These are phyloP conservation scores for Fusarium scirpi DNA, from an alignment of 2,329 filamentous ascomycete genomes.

Conservation along the genomic window DNA sequence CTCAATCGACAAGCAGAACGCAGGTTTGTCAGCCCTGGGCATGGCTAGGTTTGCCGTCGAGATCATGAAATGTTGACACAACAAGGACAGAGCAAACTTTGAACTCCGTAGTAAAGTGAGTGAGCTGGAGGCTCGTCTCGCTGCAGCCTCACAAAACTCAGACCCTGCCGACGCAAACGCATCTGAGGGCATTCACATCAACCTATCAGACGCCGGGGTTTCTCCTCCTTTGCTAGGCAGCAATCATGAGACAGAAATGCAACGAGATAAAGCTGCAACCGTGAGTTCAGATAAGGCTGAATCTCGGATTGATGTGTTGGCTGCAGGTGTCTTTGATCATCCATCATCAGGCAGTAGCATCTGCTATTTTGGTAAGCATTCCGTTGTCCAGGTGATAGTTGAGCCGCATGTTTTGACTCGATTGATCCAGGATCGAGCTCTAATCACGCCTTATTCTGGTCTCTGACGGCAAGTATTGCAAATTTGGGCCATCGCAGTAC, in stretches of 20 bases:
- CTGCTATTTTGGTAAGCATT: constrained; percentile 43
- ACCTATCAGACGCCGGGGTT: not conserved
- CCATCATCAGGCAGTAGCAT: not conserved
- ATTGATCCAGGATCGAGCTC: constrained; percentile 45
- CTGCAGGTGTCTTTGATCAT: not conserved
- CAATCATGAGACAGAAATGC: not conserved
- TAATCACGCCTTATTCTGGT: constrained; percentile 50
- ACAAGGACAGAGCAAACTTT: not conserved
- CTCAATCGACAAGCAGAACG: not conserved
- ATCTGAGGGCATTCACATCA: not conserved
- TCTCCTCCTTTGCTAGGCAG: not conserved
- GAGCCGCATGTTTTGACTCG: not conserved
- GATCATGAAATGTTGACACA: not conserved
- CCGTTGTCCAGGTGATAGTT: not conserved
- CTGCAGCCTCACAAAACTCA: not conserved
- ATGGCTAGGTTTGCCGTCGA: not conserved
- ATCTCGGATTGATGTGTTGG: not conserved
- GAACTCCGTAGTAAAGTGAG: not conserved
- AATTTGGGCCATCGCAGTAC: constrained; percentile 40
- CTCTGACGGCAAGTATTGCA: constrained; percentile 46
- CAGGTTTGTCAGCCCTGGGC: not conserved
- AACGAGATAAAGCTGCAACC: not conserved
- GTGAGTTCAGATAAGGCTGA: not conserved
- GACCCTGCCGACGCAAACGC: not conserved
- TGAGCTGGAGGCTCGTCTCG: not conserved